phyloP scores from a whole-genome alignment of 179 eudicot genomes.

The Sideroxylon spinosum region DNA sequence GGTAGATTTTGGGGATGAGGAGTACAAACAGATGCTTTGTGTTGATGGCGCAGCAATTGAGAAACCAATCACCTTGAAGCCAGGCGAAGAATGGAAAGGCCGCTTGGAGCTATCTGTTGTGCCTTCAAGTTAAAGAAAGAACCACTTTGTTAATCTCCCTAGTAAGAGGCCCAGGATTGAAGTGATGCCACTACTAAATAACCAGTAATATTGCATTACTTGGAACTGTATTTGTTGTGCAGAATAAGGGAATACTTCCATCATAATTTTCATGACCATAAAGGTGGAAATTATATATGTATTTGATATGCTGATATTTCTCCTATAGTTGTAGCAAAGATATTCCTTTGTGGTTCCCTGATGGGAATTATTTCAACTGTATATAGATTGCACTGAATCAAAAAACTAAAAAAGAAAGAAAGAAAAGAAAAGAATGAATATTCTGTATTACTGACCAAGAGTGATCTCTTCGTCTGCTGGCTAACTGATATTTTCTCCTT shows the following conservation, averaged over 20 bases:
- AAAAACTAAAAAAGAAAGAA: too few species aligned
- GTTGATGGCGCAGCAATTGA: conserved; percentile 84
- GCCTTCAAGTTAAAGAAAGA: conserved; percentile 35
- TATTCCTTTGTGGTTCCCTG: not conserved
- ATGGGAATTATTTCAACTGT: too few species aligned
- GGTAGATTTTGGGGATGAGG: conserved; percentile 68
- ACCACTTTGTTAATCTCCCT: too few species aligned
- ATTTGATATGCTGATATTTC: not conserved
- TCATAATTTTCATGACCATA: not conserved
- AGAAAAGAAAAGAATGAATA: too few species aligned
- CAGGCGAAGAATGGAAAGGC: conserved; percentile 79
- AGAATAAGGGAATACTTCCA: not conserved
- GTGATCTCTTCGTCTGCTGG: too few species aligned
- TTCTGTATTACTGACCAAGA: too few species aligned
- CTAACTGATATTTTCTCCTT: too few species aligned
- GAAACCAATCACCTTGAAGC: conserved; percentile 67
- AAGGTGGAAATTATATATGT: not conserved
- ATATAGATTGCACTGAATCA: too few species aligned
- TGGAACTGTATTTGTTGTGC: not conserved
- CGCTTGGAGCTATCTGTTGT: conserved; percentile 58
- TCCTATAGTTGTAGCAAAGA: not conserved
- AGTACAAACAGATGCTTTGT: conserved; percentile 75
- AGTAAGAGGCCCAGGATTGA: too few species aligned
- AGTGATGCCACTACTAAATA: too few species aligned
- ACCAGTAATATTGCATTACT: not conserved